Evolutionary conservation across 2,329 filamentous ascomycete genomes (phyloP).

Genomic region (Claviceps humidiphila): DNA sequence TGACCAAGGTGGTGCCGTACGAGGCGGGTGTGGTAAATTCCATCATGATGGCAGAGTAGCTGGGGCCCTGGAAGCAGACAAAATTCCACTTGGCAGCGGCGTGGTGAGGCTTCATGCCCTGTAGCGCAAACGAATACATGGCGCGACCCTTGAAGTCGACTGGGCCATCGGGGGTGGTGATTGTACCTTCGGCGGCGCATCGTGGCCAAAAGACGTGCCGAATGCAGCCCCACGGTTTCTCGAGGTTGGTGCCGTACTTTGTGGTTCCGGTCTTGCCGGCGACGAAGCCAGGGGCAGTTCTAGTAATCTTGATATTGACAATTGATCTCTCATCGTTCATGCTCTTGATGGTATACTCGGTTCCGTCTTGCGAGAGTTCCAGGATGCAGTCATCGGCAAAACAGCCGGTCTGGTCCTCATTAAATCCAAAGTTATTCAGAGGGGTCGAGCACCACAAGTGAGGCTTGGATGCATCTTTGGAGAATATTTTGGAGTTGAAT

Average conservation of each 20-base stretch:
- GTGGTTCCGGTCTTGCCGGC: slow-evolving; percentile 74
- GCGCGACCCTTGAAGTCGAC: slow-evolving; percentile 72
- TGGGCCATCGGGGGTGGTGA: slow-evolving; percentile 69
- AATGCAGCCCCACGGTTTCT: slow-evolving; percentile 84
- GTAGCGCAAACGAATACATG: slow-evolving; percentile 71
- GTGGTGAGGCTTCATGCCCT: slow-evolving; percentile 99
- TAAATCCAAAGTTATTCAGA: slow-evolving; percentile 69
- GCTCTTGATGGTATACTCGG: slow-evolving; percentile 78
- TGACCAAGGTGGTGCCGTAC: slow-evolving; percentile 75
- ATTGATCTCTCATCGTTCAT: slow-evolving; percentile 67
- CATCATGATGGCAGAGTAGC: slow-evolving; percentile 84
- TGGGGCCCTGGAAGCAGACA: slow-evolving; percentile 76
- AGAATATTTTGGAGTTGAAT: slow-evolving; percentile 91
- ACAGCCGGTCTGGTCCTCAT: slow-evolving; percentile 69
- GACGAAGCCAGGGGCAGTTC: slow-evolving; percentile 66
- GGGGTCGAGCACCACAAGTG: slow-evolving; percentile 76
- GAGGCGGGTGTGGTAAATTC: slow-evolving; percentile 89
- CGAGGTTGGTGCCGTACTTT: slow-evolving; percentile 73
- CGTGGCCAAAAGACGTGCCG: slow-evolving; percentile 91
- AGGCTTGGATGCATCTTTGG: slow-evolving; percentile 55
- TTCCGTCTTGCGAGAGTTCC: slow-evolving; percentile 75
- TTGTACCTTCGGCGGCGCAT: slow-evolving; percentile 66
- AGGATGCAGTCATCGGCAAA: slow-evolving; percentile 76
- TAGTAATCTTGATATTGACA: slow-evolving; percentile 75
- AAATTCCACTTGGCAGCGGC: slow-evolving; percentile 91